Percentiles rank a stretch among this genome's conserved stretches.
These are phyloP conservation scores for Entomortierella beljakovae DNA, from an alignment of 192 early-diverging fungal genomes.

Conservation along the genomic window DNA sequence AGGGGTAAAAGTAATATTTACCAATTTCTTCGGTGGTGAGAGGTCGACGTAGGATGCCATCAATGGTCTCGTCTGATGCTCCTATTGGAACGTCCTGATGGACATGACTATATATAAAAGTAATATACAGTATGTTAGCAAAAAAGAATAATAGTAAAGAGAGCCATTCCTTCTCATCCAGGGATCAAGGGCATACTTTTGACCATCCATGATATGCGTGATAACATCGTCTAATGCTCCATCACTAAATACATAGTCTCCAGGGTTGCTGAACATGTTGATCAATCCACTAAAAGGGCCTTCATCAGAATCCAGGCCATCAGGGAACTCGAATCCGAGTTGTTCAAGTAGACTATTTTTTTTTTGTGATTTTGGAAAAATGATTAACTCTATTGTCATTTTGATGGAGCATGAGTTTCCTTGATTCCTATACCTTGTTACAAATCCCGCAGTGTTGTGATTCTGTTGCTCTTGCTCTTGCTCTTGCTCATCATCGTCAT, in stretches of 20 bases:
- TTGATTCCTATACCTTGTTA: not conserved
- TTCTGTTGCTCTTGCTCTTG: not conserved
- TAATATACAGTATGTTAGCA: too few relatives aligned
- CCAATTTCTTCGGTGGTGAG: constrained; percentile 36
- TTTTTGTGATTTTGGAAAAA: not conserved
- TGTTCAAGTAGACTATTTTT: constrained; percentile 20
- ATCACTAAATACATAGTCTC: constrained; percentile 91
- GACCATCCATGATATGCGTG: constrained; percentile 84
- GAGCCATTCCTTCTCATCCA: not conserved
- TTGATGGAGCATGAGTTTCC: not conserved
- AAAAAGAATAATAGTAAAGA: not conserved
- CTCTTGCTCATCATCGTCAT: not conserved
- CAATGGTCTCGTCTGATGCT: constrained; percentile 81
- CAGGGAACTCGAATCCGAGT: constrained; percentile 11
- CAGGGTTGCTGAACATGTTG: constrained; percentile 60
- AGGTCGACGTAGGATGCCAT: constrained; percentile 61
- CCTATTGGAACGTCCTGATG: constrained; percentile 81
- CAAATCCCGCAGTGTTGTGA: not conserved
- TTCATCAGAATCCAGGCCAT: not conserved
- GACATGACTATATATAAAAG: constrained; percentile 42
- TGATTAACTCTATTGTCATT: not conserved
- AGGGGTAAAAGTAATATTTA: not conserved
- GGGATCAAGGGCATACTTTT: constrained; percentile 52
- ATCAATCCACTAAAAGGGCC: constrained; percentile 21
- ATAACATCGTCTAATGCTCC: constrained; percentile 90